Base-by-base conservation (phyloP, 805 yeast species). In the Sungouiella blattae region DNA sequence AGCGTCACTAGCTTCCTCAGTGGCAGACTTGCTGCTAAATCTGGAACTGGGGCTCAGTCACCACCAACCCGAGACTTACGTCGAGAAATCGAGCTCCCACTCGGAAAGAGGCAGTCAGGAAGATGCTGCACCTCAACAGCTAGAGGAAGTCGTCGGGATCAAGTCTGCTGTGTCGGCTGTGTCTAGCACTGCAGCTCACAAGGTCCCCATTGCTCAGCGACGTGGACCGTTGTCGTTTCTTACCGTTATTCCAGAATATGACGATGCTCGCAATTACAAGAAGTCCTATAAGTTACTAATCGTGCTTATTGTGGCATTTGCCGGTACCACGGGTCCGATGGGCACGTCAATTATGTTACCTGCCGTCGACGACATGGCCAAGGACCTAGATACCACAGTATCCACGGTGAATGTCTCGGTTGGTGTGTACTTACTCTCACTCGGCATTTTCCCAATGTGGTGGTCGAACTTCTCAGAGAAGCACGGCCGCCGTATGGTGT, bases 391-490 rank as follows among this genome's bases (percentile, higher is more conserved):
- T 28, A 80, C 94, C 0, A 50, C 75, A 4, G 72, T 71, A 1
- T 62, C 78, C 18, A 67, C 75, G 49, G 87, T 86, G 17, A 87
- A 86, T 50, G 69, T 87, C 12, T 78, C 91, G 2, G 87, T 86
- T 33, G 96, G 95, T 46, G 71, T 87, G 9, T 87, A 86, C 53
- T 59, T 86, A 18, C 52, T 86, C 11, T 69, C 88, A 1, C 52
- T 87, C 23, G 96, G 95, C 11, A 65, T 87, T 1, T 78, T 85
- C 49, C 95, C 96, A 2, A 53, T 87, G 29, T 87, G 95, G 93
- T 87, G 95, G 95, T 81, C 91, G 5, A 76, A 82, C 7, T 72
- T 84, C 38, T 78, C 88, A 26, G 95, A 87, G 53, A 59, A 70
- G 34, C 73, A 75, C 43, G 96, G 96, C 2, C 67, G 95, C 46